Conservation (phyloP, 495 filamentous ascomycete genomes). For the Halenospora varia region DNA sequence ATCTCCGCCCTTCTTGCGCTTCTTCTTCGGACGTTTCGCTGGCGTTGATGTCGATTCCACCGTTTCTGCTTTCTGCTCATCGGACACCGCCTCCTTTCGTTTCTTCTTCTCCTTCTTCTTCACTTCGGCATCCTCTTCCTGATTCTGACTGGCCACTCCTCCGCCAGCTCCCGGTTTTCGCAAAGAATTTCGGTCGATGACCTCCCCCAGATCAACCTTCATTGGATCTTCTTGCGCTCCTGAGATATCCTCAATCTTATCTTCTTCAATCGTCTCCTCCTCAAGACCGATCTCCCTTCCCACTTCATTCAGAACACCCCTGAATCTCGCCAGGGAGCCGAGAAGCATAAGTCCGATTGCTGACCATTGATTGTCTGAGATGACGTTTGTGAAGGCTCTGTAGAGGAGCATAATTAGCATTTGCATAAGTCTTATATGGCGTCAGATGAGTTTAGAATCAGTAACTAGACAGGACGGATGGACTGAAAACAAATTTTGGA, state of each 20-base stretch:
- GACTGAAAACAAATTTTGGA: neutral
- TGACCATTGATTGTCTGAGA: slow-evolving; percentile 71
- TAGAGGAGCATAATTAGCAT: neutral
- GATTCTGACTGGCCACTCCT: neutral
- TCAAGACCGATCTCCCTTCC: neutral
- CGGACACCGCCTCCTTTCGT: neutral
- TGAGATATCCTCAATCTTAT: neutral
- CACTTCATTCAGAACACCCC: slow-evolving; percentile 34
- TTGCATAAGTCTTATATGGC: too few species aligned
- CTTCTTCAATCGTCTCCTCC: neutral
- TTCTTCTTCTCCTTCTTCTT: slow-evolving; percentile 9
- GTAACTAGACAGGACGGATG: neutral
- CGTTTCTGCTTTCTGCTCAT: neutral
- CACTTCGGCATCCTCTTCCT: neutral
- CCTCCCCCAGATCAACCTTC: slow-evolving; percentile 2
- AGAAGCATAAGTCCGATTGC: slow-evolving; percentile 72
- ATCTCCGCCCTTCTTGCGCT: slow-evolving; percentile 47
- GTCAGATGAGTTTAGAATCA: neutral
- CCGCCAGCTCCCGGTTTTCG: slow-evolving; percentile 3
- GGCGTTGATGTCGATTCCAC: neutral
- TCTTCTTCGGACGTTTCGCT: slow-evolving; percentile 30
- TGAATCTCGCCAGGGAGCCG: slow-evolving; percentile 58
- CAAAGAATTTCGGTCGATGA: neutral
- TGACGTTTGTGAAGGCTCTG: slow-evolving; percentile 61
- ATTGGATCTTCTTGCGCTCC: slow-evolving; percentile 10